These are phyloP conservation scores for Diversispora epigaea DNA, from an alignment of 192 early-diverging fungal genomes.

Conservation along the genomic window DNA sequence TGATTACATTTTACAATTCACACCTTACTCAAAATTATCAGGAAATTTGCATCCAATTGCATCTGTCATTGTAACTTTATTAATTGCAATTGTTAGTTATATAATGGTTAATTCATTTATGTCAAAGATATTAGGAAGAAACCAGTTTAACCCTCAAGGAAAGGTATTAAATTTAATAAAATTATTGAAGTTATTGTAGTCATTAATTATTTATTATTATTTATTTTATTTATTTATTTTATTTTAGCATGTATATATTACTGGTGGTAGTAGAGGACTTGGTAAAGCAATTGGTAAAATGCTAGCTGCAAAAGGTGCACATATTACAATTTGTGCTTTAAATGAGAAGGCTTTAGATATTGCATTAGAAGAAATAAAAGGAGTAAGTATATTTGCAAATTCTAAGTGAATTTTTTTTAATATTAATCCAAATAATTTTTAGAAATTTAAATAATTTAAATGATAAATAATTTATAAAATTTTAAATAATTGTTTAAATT, in stretches of 20 bases:
- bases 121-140: not conserved
- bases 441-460: too few species aligned
- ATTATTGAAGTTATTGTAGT: not conserved
- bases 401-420: too few species aligned
- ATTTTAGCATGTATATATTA: slow-evolving; percentile 66
- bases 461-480: too few species aligned
- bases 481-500: too few species aligned
- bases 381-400: too few species aligned
- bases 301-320: slow-evolving; percentile 64
- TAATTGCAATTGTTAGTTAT: not conserved
- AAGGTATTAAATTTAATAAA: not conserved
- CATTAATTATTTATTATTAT: too few species aligned
- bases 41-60: slow-evolving; percentile 36
- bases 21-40: slow-evolving; percentile 21
- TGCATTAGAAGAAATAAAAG: slow-evolving; percentile 45
- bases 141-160: slow-evolving; percentile 15
- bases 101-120: not conserved
- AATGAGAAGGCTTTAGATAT: slow-evolving; percentile 45
- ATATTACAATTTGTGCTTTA: slow-evolving; percentile 68
- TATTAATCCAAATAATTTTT: too few species aligned
- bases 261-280: slow-evolving; percentile 74
- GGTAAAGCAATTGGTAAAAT: slow-evolving; percentile 64
- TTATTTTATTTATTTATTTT: not conserved
- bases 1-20: slow-evolving; percentile 37
- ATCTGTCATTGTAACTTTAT: slow-evolving; percentile 24